Base-by-base conservation (phyloP, 164 flowering plant species). In the Liquidambar formosana region DNA sequence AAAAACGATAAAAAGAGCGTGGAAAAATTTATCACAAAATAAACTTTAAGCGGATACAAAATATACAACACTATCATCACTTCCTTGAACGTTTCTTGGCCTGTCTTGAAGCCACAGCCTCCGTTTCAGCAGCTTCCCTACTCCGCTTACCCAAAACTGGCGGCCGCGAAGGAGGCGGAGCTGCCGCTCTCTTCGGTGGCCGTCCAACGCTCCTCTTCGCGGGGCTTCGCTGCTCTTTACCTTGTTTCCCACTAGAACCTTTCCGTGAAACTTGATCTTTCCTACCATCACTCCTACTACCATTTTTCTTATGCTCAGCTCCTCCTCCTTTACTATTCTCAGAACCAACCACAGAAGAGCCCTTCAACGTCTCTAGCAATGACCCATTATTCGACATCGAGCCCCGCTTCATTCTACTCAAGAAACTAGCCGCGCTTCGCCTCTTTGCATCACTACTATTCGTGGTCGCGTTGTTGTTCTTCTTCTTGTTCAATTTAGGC, bases 381-480 rank as follows among this genome's bases (percentile, higher is more conserved):
- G 63, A n/a, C 21, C 63, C 63, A n/a, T 27, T 60, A 33, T 60
- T 41, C 14, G 63, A 38, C 4, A 80, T 71, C 1, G 82, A 66
- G 19, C 73, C 72, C 44, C 76, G 71, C 59, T 85, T 88, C 77
- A 88, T 81, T 53, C 85, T 75, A 45, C 77, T 81, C 70, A 88
- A 76, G 77, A 86, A 86, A 68, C 76, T 78, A 0, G 86, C 84
- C 26, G 79, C 89, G 18, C 85, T 79, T 22, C 80, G 72, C 75
- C 83, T 88, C 79, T 81, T 88, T 18, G 75, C 67, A 16, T 1
- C 6, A 2, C 4, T 38, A 38, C 43, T 45, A 16, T 26, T 11
- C 21, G 73, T 48, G 21, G 52, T 48, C 0, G 73, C 26, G 8
- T 15, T 26, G 33, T 63, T 22, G 28, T 22, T 44, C 18, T 61